These are phyloP conservation scores for Vishniacozyma victoriae DNA, from an alignment of 768 basidiomycete genomes.

Conservation along the genomic window DNA sequence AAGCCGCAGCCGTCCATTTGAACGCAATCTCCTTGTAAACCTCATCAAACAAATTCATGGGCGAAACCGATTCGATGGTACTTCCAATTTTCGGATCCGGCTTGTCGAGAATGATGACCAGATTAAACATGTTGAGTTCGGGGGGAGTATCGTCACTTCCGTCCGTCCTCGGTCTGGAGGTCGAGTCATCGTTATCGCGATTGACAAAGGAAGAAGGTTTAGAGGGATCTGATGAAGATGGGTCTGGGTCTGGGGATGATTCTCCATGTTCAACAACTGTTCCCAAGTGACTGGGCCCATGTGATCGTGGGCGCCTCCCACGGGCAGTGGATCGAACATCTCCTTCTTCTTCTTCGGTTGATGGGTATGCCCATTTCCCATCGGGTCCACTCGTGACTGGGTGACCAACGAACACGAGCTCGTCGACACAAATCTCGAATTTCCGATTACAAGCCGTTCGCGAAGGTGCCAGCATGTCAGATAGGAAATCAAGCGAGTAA, in stretches of 20 bases:
- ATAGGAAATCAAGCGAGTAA: conserved; percentile 73
- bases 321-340: conserved; percentile 9
- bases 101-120: conserved; percentile 78
- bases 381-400: conserved; percentile 75
- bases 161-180: neutral
- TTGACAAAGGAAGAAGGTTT: neutral
- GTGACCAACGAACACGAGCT: conserved; percentile 88
- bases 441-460: conserved; percentile 81
- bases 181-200: neutral
- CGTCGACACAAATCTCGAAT: conserved; percentile 86
- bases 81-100: conserved; percentile 60
- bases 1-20: conserved; percentile 83
- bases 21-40: conserved; percentile 86
- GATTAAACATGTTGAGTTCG: conserved; percentile 57
- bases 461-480: conserved; percentile 70
- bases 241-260: neutral
- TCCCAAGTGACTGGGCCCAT: conserved; percentile 6
- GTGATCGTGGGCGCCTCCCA: conserved; percentile 15
- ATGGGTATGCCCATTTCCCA: conserved; percentile 61
- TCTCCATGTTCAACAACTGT: conserved; percentile 22
- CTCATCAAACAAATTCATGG: conserved; percentile 54
- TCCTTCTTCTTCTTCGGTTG: conserved; percentile 35
- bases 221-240: neutral
- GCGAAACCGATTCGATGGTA: conserved; percentile 10
- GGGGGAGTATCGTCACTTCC: conserved; percentile 22